A percentile compares a stretch with the other conserved stretches of the same genome.
Conservation (phyloP, 495 filamentous ascomycete species). For the Aspergillus bridgeri region DNA sequence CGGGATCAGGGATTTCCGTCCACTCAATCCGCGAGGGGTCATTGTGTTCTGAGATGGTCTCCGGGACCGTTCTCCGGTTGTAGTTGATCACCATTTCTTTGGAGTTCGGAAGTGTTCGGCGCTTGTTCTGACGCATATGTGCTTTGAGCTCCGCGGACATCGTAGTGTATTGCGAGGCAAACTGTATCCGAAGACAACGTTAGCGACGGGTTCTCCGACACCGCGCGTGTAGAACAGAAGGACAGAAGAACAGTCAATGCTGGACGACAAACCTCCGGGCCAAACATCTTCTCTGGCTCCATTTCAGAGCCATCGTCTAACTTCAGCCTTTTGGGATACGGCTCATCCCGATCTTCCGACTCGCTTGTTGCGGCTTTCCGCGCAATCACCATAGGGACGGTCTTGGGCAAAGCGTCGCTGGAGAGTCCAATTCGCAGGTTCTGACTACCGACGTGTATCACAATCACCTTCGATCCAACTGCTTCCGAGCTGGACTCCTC, state of each 20-base stretch:
- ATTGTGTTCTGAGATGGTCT: slow-evolving; percentile 88
- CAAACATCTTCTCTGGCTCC: slow-evolving; percentile 75
- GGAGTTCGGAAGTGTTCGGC: slow-evolving; percentile 88
- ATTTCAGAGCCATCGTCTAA: slow-evolving; percentile 56
- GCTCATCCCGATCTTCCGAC: slow-evolving; percentile 77
- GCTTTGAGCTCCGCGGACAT: slow-evolving; percentile 84
- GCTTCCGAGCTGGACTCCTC: slow-evolving; percentile 55
- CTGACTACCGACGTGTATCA: slow-evolving; percentile 97
- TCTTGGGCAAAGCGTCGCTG: slow-evolving; percentile 91
- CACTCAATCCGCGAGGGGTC: slow-evolving; percentile 90
- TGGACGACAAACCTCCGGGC: slow-evolving; percentile 63
- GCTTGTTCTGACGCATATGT: slow-evolving; percentile 88
- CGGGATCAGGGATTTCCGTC: slow-evolving; percentile 75
- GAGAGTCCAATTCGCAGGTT: slow-evolving; percentile 89
- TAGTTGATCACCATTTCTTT: slow-evolving; percentile 92
- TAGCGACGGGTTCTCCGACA: neutral
- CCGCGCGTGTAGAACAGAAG: neutral
- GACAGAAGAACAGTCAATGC: neutral
- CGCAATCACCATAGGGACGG: slow-evolving; percentile 89
- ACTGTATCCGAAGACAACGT: slow-evolving; percentile 37
- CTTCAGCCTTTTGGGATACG: slow-evolving; percentile 84
- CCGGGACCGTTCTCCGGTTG: slow-evolving; percentile 75
- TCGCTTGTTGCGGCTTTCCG: slow-evolving; percentile 71
- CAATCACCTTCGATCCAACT: slow-evolving; percentile 86
- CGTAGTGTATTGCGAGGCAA: slow-evolving; percentile 69